Conservation (phyloP, 305 asterid genomes). For the Fraxinus ornus region DNA sequence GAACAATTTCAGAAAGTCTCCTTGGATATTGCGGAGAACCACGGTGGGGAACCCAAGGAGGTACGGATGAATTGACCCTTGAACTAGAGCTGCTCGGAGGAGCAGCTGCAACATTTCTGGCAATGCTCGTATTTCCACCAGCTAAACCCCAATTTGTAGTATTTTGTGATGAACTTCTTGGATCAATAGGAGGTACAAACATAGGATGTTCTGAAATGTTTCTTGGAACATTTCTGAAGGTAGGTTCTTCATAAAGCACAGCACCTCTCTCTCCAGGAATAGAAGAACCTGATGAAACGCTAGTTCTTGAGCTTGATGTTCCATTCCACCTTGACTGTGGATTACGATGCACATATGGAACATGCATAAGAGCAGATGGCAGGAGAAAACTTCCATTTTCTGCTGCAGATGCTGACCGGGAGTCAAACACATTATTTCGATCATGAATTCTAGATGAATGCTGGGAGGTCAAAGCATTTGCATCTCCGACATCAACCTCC, state of each 20-base stretch:
- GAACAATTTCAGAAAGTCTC: conserved; percentile 40
- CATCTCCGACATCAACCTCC: conserved; percentile 36
- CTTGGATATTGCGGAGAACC: conserved; percentile 41
- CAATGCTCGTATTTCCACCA: conserved; percentile 38
- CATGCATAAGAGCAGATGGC: conserved; percentile 34
- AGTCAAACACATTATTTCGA: conserved; percentile 43
- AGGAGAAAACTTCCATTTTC: conserved; percentile 39
- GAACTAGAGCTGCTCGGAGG: conserved; percentile 41
- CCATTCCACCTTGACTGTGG: conserved; percentile 59
- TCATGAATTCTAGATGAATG: conserved; percentile 42
- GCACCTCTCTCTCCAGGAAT: conserved; percentile 40
- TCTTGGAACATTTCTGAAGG: conserved; percentile 46
- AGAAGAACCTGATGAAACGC: conserved; percentile 34
- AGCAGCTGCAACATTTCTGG: conserved; percentile 49
- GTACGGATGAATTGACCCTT: conserved; percentile 30
- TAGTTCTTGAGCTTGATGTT: conserved; percentile 55
- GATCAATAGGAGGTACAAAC: conserved; percentile 51
- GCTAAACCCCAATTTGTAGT: conserved; percentile 51
- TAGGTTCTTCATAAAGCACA: conserved; percentile 39
- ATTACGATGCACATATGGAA: conserved; percentile 41
- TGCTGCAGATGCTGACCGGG: conserved; percentile 40
- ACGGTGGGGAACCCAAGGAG: conserved; percentile 39
- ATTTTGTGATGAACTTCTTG: conserved; percentile 50
- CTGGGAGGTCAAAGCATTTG: conserved; percentile 37
- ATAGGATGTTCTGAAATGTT: conserved; percentile 74